Base-by-base conservation (phyloP, 345 rosid genomes). In the Atalantia buxifolia region DNA sequence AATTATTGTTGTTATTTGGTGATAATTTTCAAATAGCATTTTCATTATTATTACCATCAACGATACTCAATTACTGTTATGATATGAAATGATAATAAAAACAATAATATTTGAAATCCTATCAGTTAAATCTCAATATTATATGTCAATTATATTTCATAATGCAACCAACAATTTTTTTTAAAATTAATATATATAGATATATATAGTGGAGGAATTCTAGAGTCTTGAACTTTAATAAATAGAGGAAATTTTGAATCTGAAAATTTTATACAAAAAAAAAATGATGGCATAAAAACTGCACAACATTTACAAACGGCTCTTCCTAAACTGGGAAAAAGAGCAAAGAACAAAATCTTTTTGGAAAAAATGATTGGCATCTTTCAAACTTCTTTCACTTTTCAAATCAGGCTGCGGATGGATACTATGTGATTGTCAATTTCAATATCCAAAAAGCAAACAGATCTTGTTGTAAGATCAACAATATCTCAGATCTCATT, bases 291-390 rank as follows among this genome's bases (percentile, higher is more conserved):
- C 48, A 42, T 42, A 12, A 35, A 13, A n/a, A 35, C n/a, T 10
- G 69, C 40, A 74, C 59, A 62, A 13, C 25, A 62, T 61, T 74
- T 74, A 62, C 59, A 42, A 28, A 74, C 2, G 6, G 60, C 77
- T 42, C 60, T 21, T 40, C 31, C 55, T 38, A 14, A 25, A 24
- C 56, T 25, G 76, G 9, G 75, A 48, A 38, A 28, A 60, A n/a
- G 16, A 50, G 19, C 56, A 50, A 16, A 1, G 22, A 50, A 16
- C 56, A 50, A 3, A 48, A 50, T 13, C 16, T 42, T 50, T 18
- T 50, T 50, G 2, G 56, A 50, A 50, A 5, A 30, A 14, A 18
- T 6, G 19, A 69, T 14, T 0, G 2, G 35, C 25, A 27, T 50
- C 57, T 16, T 48, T 12, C 36, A 48, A 3, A 40, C 56, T 42